Percentiles rank a stretch among this genome's conserved stretches.
Conservation (phyloP, 139 green algal species). For the Volvox africanus region DNA sequence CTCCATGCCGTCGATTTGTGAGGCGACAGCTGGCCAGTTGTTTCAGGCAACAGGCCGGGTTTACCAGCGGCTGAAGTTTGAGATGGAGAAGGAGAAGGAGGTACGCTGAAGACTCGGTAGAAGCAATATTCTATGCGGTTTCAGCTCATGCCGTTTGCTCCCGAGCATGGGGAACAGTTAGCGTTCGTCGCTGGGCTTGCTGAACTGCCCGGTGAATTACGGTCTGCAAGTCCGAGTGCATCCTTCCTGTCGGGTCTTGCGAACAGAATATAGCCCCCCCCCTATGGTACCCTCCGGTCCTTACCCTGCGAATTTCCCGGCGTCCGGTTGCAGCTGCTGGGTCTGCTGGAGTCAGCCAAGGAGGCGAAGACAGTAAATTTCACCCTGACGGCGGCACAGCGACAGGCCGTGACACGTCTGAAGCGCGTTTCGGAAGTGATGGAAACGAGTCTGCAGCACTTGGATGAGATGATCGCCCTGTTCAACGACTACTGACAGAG, state of each 20-base stretch:
- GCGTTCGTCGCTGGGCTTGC: no score
- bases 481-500: constrained; percentile 65
- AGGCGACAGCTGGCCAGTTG: constrained; percentile 65
- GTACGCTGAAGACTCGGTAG: constrained; percentile 52
- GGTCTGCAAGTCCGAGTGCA: no score
- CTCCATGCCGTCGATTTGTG: constrained; percentile 40
- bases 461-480: constrained; percentile 59
- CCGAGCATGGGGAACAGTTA: no score
- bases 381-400: constrained; percentile 65
- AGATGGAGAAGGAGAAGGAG: constrained; percentile 75
- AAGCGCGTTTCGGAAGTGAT: constrained; percentile 65
- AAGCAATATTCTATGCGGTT: no score
- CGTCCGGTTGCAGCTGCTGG: constrained; percentile 62
- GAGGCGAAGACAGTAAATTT: constrained; percentile 49
- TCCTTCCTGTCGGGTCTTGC: no score
- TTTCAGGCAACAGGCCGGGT: constrained; percentile 79
- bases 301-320: no score
- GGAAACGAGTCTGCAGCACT: constrained; percentile 69
- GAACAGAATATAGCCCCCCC: no score
- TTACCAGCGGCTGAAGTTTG: constrained; percentile 69
- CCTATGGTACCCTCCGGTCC: no score
- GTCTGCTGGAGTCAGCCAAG: constrained; percentile 62
- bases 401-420: constrained; percentile 41
- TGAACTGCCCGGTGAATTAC: no score
- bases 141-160: no score